Evolutionary conservation across 2,329 filamentous ascomycete genomes (phyloP).

Genomic region (Cordyceps militaris): DNA sequence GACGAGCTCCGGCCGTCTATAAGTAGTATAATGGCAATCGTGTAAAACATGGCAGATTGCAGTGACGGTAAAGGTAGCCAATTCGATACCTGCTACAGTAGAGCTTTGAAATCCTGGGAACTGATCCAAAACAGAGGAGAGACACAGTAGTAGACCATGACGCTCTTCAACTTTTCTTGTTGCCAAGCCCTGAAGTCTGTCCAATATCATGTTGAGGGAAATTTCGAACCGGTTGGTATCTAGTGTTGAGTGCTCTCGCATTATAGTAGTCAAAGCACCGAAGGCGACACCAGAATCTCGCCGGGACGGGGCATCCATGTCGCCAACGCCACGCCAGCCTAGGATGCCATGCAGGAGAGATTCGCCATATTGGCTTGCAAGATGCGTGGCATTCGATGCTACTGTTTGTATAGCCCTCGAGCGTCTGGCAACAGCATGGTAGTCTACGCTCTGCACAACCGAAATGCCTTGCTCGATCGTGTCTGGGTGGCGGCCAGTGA

Average conservation of each 20-base stretch:
- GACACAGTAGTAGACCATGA: constrained; percentile 57
- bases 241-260: constrained; percentile 27
- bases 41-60: constrained; percentile 31
- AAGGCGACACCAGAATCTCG: constrained; percentile 65
- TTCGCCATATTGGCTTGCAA: constrained; percentile 62
- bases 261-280: constrained; percentile 46
- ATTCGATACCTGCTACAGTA: constrained; percentile 17
- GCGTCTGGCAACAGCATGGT: constrained; percentile 84
- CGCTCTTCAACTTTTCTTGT: constrained; percentile 59
- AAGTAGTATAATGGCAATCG: constrained; percentile 35
- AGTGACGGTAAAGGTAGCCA: constrained; percentile 24
- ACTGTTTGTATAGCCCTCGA: constrained; percentile 79
- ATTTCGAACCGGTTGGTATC: background rate
- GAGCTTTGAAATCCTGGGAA: constrained; percentile 29
- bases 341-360: constrained; percentile 65
- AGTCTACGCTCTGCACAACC: constrained; percentile 85
- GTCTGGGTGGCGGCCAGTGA: constrained; percentile 88
- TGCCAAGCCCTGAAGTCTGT: constrained; percentile 37
- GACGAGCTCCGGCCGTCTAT: constrained; percentile 57
- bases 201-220: constrained; percentile 36
- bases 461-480: constrained; percentile 73
- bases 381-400: constrained; percentile 56
- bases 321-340: constrained; percentile 82
- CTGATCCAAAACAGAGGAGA: constrained; percentile 51
- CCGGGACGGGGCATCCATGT: constrained; percentile 67